Conservation (phyloP, 2,329 filamentous ascomycete species). For the Exutisphaerella laricina region DNA sequence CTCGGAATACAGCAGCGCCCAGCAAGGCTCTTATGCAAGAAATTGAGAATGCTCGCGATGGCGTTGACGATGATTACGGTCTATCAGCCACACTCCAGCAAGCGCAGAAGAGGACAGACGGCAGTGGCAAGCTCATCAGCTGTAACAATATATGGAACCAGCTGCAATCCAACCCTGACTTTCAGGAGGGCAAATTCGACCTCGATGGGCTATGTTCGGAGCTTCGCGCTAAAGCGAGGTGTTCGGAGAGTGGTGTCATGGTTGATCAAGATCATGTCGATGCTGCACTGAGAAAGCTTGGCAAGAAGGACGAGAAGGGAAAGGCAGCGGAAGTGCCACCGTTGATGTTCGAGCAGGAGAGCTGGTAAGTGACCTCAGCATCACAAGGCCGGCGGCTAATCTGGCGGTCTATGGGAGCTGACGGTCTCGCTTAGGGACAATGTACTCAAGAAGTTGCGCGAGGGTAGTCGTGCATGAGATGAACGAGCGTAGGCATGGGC, state of each 20-base stretch:
- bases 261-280: slow-evolving; percentile 88
- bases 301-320: slow-evolving; percentile 10
- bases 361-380: slow-evolving; percentile 7
- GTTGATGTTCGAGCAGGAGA: slow-evolving; percentile 11
- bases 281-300: slow-evolving; percentile 45
- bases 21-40: slow-evolving; percentile 62
- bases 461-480: slow-evolving; percentile 6
- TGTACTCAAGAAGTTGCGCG: slow-evolving; percentile 8
- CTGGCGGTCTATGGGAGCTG: neutral
- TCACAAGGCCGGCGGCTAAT: neutral
- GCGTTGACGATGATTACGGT: slow-evolving; percentile 59
- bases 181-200: slow-evolving; percentile 86
- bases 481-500: neutral
- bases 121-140: slow-evolving; percentile 58
- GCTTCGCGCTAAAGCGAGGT: slow-evolving; percentile 91
- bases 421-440: slow-evolving; percentile 7
- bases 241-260: slow-evolving; percentile 82
- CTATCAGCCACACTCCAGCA: slow-evolving; percentile 14
- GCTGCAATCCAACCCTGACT: slow-evolving; percentile 77
- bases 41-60: slow-evolving; percentile 69
- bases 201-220: slow-evolving; percentile 90
- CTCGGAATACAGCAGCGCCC: slow-evolving; percentile 16
- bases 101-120: slow-evolving; percentile 16
- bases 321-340: slow-evolving; percentile 3
- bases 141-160: slow-evolving; percentile 96